Evolutionary conservation across 768 basidiomycete genomes (phyloP), one percentile per base, ranked within the genome.

Genomic region (Boletus speciosus): DNA sequence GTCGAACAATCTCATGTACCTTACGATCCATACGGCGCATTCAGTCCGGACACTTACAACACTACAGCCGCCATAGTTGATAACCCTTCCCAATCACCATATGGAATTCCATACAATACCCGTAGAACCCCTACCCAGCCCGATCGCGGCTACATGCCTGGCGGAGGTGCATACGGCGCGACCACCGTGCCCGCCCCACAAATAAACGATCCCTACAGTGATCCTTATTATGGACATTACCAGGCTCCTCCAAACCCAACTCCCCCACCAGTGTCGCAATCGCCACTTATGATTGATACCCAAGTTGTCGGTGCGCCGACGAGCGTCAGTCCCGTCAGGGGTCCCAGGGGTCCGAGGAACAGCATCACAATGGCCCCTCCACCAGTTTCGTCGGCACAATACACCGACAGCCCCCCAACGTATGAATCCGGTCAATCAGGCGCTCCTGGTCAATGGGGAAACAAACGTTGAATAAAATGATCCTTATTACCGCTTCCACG

Each of bases 371-470:
- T 63, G 59, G 52, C 63, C 7, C 69, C 70, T 51, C 62, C 67
- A 44, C 23, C 55, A 14, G 16, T 45, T 38, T 47, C 55, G 32
- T 40, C 49, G 12, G 42, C n/a, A 32, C 51, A 49, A 31, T 72
- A 76, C 45, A 70, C 79, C 15, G 88, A 89, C 16, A 76, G 71
- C 35, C 88, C 88, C 14, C 88, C 88, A 29, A 74, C 71, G 48
- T 90, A 90, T 63, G 87, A 90, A 27, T 73, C 74, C 15, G 81
- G 80, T 19, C 64, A 73, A 25, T 71, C 80, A 21, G 74, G 74
- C 51, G 61, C 76, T 29, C 71, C 78, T 42, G 82, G 81, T 21
- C 75, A 76, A 49, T 85, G 84, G 84, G 79, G 78, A 46, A 76
- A 76, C 61, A 77, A 63, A 32, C 39, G 43, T 19, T 71, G 56